Conservation (phyloP, 148 eudicot species). For the Selenicereus undatus region DNA sequence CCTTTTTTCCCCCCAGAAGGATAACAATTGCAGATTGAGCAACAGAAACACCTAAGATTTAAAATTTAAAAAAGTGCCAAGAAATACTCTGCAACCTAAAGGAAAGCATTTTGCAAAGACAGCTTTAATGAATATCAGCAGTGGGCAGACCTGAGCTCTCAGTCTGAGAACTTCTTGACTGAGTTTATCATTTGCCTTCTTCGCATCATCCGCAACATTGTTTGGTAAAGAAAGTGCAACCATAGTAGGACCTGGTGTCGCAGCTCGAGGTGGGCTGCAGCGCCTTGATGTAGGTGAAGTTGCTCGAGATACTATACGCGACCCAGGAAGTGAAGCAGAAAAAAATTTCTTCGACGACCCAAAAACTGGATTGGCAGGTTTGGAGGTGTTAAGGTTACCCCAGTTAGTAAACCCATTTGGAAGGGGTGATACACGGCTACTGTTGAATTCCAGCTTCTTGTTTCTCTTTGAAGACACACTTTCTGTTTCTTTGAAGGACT, state of each 20-base stretch:
- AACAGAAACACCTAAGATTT: neutral
- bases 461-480: conserved; percentile 37
- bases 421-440: conserved; percentile 40
- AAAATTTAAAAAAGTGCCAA: neutral
- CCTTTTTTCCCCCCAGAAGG: too few species aligned
- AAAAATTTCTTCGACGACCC: conserved; percentile 40
- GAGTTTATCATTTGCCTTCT: conserved; percentile 39
- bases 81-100: neutral
- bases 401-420: conserved; percentile 35
- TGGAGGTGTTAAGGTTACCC: conserved; percentile 35
- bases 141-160: conserved; percentile 45
- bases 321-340: conserved; percentile 53
- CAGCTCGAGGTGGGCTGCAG: conserved; percentile 50
- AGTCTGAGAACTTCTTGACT: conserved; percentile 47
- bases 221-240: conserved; percentile 33
- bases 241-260: conserved; percentile 37
- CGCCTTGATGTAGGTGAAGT: conserved; percentile 52
- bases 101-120: neutral
- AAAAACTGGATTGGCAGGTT: conserved; percentile 31
- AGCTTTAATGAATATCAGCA: neutral
- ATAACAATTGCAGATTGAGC: neutral
- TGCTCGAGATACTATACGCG: conserved; percentile 48
- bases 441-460: conserved; percentile 40
- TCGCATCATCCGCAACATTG: conserved; percentile 35
- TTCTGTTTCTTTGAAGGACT: conserved; percentile 42